Conservation (phyloP, 257 asterid genomes). For the Cinchona pubescens region DNA sequence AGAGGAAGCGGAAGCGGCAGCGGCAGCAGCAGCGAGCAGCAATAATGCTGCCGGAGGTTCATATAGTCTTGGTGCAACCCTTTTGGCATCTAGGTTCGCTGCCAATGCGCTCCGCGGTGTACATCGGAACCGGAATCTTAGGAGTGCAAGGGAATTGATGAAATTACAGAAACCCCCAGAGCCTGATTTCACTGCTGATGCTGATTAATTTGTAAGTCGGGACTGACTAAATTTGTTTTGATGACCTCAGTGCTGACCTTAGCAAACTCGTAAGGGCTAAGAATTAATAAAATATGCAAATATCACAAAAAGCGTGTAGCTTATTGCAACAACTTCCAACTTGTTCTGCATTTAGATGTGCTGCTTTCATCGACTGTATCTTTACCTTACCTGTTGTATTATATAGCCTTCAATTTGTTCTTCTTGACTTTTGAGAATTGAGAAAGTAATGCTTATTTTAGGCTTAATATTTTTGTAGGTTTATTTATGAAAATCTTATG, state of each 20-base stretch:
- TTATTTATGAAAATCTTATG: not conserved
- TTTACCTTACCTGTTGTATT: not conserved
- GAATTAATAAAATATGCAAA: constrained; percentile 30
- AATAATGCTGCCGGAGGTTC: constrained; percentile 44
- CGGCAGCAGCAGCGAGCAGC: constrained; percentile 34
- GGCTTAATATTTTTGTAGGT: not conserved
- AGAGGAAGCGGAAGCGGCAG: constrained; percentile 40
- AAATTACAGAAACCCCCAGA: constrained; percentile 86
- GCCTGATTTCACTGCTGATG: constrained; percentile 89
- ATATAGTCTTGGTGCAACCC: constrained; percentile 78
- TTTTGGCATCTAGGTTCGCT: constrained; percentile 77
- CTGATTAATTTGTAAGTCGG: constrained; percentile 39
- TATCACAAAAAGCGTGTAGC: not conserved
- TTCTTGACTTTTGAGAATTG: not conserved
- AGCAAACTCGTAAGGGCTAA: constrained; percentile 23
- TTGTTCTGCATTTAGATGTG: constrained; percentile 1
- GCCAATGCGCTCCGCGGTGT: constrained; percentile 86
- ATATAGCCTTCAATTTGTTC: not conserved
- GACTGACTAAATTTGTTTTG: constrained; percentile 16
- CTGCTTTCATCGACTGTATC: not conserved
- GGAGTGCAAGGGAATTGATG: constrained; percentile 74
- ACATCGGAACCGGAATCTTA: constrained; percentile 84
- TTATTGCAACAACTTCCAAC: constrained; percentile 11
- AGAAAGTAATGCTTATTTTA: not conserved
- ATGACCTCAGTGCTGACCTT: constrained; percentile 13